Evolutionary conservation across 2,329 filamentous ascomycete species (phyloP).

Genomic region (Arthrobotrys sinensis): DNA sequence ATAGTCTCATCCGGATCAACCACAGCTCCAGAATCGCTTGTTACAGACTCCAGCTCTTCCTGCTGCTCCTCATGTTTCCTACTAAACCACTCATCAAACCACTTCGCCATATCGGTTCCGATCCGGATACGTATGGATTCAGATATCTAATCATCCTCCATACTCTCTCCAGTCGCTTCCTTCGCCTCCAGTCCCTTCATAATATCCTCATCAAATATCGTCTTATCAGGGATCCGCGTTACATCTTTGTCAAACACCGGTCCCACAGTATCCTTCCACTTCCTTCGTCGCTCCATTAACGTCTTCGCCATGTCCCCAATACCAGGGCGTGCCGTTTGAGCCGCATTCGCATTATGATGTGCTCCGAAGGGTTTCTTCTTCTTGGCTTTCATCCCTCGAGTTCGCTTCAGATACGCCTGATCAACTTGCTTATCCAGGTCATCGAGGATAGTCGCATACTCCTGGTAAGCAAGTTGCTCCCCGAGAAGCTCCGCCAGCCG

Average conservation of each 20-base stretch:
- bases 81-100: neutral
- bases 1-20: conserved; percentile 24
- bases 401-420: conserved; percentile 94
- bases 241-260: conserved; percentile 87
- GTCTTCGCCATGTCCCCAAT: conserved; percentile 93
- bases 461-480: conserved; percentile 94
- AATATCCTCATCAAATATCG: conserved; percentile 62
- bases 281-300: conserved; percentile 88
- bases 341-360: conserved; percentile 74
- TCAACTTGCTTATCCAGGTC: conserved; percentile 91
- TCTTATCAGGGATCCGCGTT: conserved; percentile 62
- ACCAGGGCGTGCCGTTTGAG: conserved; percentile 77
- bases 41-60: neutral
- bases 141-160: conserved; percentile 60
- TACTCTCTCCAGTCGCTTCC: conserved; percentile 63
- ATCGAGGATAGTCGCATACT: conserved; percentile 96
- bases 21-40: conserved; percentile 17
- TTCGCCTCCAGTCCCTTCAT: conserved; percentile 63
- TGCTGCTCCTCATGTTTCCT: neutral
- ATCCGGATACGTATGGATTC: conserved; percentile 8
- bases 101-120: neutral
- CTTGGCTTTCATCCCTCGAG: conserved; percentile 91
- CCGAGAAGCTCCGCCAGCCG: conserved; percentile 88
- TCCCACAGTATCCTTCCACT: conserved; percentile 92
- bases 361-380: conserved; percentile 89